Percentiles rank a stretch among this genome's conserved stretches.
Conservation (phyloP, 2,329 filamentous ascomycete genomes). For the Xylaria sp. region DNA sequence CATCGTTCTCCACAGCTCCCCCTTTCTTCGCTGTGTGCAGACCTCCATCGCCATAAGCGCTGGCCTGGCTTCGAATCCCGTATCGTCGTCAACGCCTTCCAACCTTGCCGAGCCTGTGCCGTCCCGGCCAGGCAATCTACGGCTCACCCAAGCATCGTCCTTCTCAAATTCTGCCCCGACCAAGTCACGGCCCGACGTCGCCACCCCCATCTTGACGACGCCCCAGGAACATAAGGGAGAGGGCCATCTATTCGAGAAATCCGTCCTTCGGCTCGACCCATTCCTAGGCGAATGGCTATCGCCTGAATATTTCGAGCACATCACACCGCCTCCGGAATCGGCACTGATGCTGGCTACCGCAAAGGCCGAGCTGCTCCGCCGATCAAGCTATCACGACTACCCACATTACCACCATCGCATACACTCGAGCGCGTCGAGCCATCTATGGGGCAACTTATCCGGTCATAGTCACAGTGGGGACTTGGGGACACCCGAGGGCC, state of each 20-base stretch:
- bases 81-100: constrained; percentile 44
- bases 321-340: constrained; percentile 87
- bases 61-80: constrained; percentile 75
- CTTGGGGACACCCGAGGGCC: constrained; percentile 39
- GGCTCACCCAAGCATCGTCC: constrained; percentile 38
- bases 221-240: not conserved
- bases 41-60: constrained; percentile 89
- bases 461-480: constrained; percentile 37
- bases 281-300: constrained; percentile 97
- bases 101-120: constrained; percentile 43
- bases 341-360: constrained; percentile 88
- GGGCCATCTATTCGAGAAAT: constrained; percentile 58
- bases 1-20: constrained; percentile 91
- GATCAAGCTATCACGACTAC: constrained; percentile 72
- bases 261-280: constrained; percentile 83
- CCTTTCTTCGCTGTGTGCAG: constrained; percentile 91
- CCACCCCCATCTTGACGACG: constrained; percentile 15
- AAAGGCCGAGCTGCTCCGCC: constrained; percentile 84
- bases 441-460: constrained; percentile 53
- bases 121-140: constrained; percentile 35
- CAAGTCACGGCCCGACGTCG: constrained; percentile 37
- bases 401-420: constrained; percentile 51
- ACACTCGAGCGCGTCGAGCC: constrained; percentile 46
- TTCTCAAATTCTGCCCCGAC: constrained; percentile 37
- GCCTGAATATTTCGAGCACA: constrained; percentile 91